These are phyloP conservation scores for Lactifluus rugatus DNA, from an alignment of 768 basidiomycete genomes.

Conservation along the genomic window DNA sequence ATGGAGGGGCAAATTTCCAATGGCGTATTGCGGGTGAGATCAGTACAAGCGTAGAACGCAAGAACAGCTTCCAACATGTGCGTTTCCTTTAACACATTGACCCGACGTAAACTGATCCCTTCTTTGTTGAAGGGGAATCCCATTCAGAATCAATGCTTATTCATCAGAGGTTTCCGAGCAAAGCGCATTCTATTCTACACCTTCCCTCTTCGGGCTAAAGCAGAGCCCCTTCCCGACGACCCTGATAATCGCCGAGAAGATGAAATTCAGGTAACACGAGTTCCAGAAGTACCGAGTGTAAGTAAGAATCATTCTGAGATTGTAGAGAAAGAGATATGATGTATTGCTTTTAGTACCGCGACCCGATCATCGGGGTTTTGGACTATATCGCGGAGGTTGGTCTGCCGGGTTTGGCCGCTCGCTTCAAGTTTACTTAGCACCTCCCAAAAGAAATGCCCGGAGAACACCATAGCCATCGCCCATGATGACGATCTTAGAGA, in stretches of 20 bases:
- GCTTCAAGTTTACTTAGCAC: neutral
- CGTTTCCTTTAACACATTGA: neutral
- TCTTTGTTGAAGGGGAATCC: neutral
- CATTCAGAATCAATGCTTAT: conserved; percentile 6
- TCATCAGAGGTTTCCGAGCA: conserved; percentile 10
- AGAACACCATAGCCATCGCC: conserved; percentile 1
- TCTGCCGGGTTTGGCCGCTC: neutral
- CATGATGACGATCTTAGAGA: conserved; percentile 10
- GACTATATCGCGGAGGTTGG: conserved; percentile 14
- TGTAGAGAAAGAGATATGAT: neutral
- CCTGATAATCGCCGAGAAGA: neutral
- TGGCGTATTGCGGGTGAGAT: neutral
- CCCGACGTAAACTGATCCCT: neutral
- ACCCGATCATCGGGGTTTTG: neutral
- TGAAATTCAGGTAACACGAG: conserved; percentile 1
- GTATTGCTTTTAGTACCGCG: neutral
- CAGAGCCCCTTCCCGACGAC: conserved; percentile 2
- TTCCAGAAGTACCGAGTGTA: neutral
- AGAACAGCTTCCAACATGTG: neutral
- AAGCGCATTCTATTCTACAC: conserved; percentile 5
- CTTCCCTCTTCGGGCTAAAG: neutral
- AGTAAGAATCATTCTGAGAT: neutral
- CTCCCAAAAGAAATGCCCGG: conserved; percentile 3
- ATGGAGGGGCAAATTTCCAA: neutral
- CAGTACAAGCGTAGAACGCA: neutral